Base-by-base conservation (phyloP, 2,329 filamentous ascomycete genomes). In the Didymella exigua region DNA sequence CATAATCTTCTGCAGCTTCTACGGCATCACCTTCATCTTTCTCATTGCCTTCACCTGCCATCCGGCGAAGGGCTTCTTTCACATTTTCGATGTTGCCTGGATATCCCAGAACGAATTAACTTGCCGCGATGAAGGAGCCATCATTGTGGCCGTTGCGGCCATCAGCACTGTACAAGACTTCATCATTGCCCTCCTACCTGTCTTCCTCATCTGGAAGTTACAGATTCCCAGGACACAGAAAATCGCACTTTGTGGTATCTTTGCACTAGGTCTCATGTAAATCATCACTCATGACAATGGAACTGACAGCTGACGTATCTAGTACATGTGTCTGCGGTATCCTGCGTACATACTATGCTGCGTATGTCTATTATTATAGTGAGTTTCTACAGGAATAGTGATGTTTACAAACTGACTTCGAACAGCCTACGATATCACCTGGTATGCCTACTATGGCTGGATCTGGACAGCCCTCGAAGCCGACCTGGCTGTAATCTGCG, bases 141-240 rank as follows among this genome's bases (percentile, higher is more conserved):
- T 74, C 26, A 73, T 77, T 30, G 60, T 78, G 2, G 59, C 74
- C 7, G 75, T 74, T 16, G 75, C 75, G 14, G 69, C 69, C 8
- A 65, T 78, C 52, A 75, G 75, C 48, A 70, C 73, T 2, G 16
- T 76, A 2, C 74, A 75, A 40, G 77, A 80, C 47, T 59, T 79
- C 7, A 65, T 79, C 53, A 71, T 77, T 1, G 75, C 75, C 40
- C 59, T 67, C 1, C 59, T 81, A 21, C 79, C 79, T 0, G 66
- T 77, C 10, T 69, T 80, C 19, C 72, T 81, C 26, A 75, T 80
- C 6, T 72, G 75, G 67, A 75, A 77, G n/a, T 66, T 81, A 5
- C 71, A 75, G 24, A 73, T 82, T 33, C 71, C 77, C 4, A 63
- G 51, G 14, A 66, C 71, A 16, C 79, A 81, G 60, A 81, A 79